Evolutionary conservation across 805 yeast species (phyloP).

Genomic region (Ogataea trehaloabstinens): DNA sequence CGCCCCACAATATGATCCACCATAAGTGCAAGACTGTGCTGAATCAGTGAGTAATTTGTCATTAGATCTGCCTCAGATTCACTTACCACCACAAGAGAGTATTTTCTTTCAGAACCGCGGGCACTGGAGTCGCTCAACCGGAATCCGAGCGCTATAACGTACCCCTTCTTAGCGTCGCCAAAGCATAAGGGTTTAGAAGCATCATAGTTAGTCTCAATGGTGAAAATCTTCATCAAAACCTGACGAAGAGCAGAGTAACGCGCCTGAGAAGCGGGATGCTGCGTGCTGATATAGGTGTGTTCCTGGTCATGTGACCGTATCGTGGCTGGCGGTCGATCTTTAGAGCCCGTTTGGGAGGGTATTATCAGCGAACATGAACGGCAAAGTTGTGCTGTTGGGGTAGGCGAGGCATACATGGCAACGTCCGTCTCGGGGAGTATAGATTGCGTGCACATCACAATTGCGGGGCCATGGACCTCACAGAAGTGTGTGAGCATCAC

Average conservation of each 20-base stretch:
- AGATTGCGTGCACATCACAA: slow-evolving; percentile 60
- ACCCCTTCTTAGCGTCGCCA: slow-evolving; percentile 62
- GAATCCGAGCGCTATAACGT: slow-evolving; percentile 58
- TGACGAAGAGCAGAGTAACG: slow-evolving; percentile 56
- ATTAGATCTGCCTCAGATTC: slow-evolving; percentile 53
- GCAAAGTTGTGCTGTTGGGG: slow-evolving; percentile 41
- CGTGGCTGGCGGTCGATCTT: slow-evolving; percentile 18
- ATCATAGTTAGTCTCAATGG: slow-evolving; percentile 64
- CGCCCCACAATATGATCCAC: slow-evolving; percentile 38
- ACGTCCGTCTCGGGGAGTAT: slow-evolving; percentile 24
- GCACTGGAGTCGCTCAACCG: slow-evolving; percentile 64
- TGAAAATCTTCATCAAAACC: slow-evolving; percentile 59
- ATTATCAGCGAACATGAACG: slow-evolving; percentile 57
- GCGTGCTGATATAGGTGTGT: slow-evolving; percentile 48
- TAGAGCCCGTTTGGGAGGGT: slow-evolving; percentile 34
- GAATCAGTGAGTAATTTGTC: slow-evolving; percentile 53
- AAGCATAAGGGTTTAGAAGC: slow-evolving; percentile 58
- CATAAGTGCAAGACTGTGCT: slow-evolving; percentile 38
- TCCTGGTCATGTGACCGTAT: slow-evolving; percentile 29
- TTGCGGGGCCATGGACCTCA: slow-evolving; percentile 73
- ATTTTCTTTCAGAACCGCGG: slow-evolving; percentile 71
- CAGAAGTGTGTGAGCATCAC: slow-evolving; percentile 71
- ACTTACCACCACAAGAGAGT: slow-evolving; percentile 55
- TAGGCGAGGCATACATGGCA: slow-evolving; percentile 38
- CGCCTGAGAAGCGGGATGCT: slow-evolving; percentile 53